Base-by-base conservation (phyloP, 1,139 yeast species). In the Yamadazyma jaroonii region DNA sequence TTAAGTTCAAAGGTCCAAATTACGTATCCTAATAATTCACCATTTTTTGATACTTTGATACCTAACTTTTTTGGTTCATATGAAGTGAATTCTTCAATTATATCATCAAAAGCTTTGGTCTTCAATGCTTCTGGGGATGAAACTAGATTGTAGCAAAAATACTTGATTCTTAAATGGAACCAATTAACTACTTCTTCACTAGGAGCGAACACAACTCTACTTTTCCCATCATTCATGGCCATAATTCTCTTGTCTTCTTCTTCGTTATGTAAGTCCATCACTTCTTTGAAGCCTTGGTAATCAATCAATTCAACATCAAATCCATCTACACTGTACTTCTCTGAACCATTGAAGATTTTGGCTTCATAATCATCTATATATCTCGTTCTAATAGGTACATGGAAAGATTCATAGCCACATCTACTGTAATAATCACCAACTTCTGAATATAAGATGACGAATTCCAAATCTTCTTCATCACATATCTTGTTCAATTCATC, bases 391-490 rank as follows among this genome's bases (percentile, higher is more conserved):
- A 46, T 32, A 7, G 66, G 79, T 6, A 78, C 76, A 28, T 64
- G 74, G 39, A 61, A 55, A 1, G 81, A 71, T 29, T 64, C 59
- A 56, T 79, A 84, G 1, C 87, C 94, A 50, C 74, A 68, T 40
- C 67, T 62, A 25, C 65, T 57, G 54, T 84, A 84, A 56, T 77
- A 84, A 38, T 79, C 79, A 4, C 88, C 90, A 29, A 85, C 73
- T 52, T 84, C 94, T 28, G 90, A 81, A 66, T 84, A 85, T 42
- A 84, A 64, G 40, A 72, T 75, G 10, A 72, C 59, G 38, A 72
- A 68, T 15, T 54, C 46, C 21, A 29, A n/a, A 30, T 66, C 43
- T 12, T 47, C 41, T 6, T 53, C 48, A 6, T 35, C 38, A 27
- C 28, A 26, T 8, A 31, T 3, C n/a, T 61, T 59, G 25, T 62